A percentile compares a stretch with the other conserved stretches of the same genome.
These are phyloP conservation scores for Pyricularia pennisetigena DNA, from an alignment of 2,329 filamentous ascomycete species.

Conservation along the genomic window DNA sequence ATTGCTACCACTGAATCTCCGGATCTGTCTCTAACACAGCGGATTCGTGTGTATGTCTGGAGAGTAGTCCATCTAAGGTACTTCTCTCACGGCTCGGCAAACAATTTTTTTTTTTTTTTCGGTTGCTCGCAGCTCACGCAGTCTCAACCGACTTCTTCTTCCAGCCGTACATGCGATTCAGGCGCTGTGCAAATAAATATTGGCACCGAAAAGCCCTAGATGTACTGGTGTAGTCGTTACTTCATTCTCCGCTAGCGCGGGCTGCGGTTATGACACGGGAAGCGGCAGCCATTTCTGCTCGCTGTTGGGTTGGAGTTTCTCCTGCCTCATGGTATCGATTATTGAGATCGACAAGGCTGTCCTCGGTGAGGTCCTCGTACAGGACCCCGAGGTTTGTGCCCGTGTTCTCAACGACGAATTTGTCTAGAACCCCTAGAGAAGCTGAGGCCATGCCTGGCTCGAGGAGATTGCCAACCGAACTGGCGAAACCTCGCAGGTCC, in stretches of 20 bases:
- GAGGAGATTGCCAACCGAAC: slow-evolving; percentile 30
- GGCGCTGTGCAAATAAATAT: slow-evolving; percentile 18
- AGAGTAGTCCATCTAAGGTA: neutral
- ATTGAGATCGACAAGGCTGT: slow-evolving; percentile 23
- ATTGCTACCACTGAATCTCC: neutral
- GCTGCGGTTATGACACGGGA: slow-evolving; percentile 10
- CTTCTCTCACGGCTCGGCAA: too few species aligned
- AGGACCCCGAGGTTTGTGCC: slow-evolving; percentile 30
- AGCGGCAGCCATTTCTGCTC: slow-evolving; percentile 13
- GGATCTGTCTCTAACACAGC: neutral
- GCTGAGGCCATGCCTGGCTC: slow-evolving; percentile 26
- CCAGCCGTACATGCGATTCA: slow-evolving; percentile 27
- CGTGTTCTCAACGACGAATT: slow-evolving; percentile 24
- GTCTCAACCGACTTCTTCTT: slow-evolving; percentile 15
- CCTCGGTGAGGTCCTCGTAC: slow-evolving; percentile 31
- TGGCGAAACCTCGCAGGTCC: slow-evolving; percentile 27
- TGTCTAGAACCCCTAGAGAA: slow-evolving; percentile 25
- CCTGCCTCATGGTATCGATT: slow-evolving; percentile 16
- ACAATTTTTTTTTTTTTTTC: too few species aligned
- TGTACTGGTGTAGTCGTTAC: slow-evolving; percentile 8
- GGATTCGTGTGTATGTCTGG: neutral
- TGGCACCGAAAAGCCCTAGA: slow-evolving; percentile 21
- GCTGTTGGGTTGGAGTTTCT: slow-evolving; percentile 11
- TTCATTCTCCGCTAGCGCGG: neutral
- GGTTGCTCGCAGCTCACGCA: neutral